phyloP scores from a whole-genome alignment of 768 basidiomycete species.

The Tylopilus intermedius region DNA sequence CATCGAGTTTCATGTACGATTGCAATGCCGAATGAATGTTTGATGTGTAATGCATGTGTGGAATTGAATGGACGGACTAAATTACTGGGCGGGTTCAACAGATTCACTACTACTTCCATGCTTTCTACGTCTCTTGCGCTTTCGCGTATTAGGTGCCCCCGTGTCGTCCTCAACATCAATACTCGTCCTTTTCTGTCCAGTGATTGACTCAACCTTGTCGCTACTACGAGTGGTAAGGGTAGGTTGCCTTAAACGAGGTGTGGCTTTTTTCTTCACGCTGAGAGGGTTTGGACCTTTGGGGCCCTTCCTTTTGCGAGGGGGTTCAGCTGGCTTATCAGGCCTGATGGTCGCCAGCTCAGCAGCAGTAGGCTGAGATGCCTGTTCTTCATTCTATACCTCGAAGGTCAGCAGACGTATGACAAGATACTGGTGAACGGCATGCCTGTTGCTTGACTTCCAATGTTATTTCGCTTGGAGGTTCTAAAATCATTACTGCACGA shows the following conservation, averaged over 20 bases:
- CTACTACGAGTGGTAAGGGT: not conserved
- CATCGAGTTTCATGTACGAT: not conserved
- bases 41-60: not conserved
- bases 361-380: constrained; percentile 47
- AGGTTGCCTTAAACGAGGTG: constrained; percentile 5
- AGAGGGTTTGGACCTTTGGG: constrained; percentile 91
- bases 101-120: not conserved
- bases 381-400: constrained; percentile 55
- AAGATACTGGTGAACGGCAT: constrained; percentile 14
- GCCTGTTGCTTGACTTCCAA: constrained; percentile 61
- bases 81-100: not conserved
- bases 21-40: not conserved
- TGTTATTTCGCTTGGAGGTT: constrained; percentile 81
- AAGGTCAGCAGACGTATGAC: not conserved
- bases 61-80: too few species aligned
- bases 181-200: constrained; percentile 20
- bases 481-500: constrained; percentile 87
- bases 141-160: not conserved
- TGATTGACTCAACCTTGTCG: not conserved
- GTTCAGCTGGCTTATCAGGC: constrained; percentile 29
- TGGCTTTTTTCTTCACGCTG: constrained; percentile 84
- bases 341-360: constrained; percentile 46
- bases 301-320: constrained; percentile 56
- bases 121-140: constrained; percentile 26
- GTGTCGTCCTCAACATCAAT: not conserved